Evolutionary conservation across 306 rosid genomes (phyloP).

Genomic region (Glycyrrhiza uralensis): DNA sequence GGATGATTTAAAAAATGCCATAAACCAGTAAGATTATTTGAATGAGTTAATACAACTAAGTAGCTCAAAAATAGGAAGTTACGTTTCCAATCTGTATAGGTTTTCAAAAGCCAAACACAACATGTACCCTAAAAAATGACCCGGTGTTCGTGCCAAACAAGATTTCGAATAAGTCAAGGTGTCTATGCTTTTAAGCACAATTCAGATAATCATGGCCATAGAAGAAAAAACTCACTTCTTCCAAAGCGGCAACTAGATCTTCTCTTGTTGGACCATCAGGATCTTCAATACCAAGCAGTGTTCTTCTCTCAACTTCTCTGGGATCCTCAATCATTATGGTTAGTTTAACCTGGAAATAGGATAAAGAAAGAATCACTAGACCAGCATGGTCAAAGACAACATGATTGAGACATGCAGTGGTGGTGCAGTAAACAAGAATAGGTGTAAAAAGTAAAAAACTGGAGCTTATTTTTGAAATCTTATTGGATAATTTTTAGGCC

Average conservation of each 20-base stretch:
- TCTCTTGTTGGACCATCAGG: slow-evolving; percentile 79
- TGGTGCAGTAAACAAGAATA: not conserved
- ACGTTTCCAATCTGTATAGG: not conserved
- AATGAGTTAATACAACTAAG: too few species aligned
- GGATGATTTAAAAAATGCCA: not conserved
- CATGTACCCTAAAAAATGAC: not conserved
- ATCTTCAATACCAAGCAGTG: slow-evolving; percentile 89
- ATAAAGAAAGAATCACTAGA: not conserved
- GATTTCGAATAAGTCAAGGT: not conserved
- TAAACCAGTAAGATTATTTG: not conserved
- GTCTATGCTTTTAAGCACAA: not conserved
- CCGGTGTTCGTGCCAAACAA: not conserved
- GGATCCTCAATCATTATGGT: slow-evolving; percentile 95
- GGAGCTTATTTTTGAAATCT: not conserved
- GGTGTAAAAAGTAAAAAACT: not conserved
- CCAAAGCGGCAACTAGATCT: slow-evolving; percentile 71
- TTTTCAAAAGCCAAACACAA: not conserved
- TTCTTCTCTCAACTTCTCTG: slow-evolving; percentile 81
- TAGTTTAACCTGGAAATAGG: slow-evolving; percentile 62
- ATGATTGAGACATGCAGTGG: not conserved
- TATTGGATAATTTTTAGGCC: not conserved
- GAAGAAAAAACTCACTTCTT: slow-evolving; percentile 53
- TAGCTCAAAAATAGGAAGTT: not conserved
- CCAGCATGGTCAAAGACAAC: not conserved
- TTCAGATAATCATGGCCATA: not conserved